Conservation (phyloP, 2,329 filamentous ascomycete genomes). For the Xylaria sp. region DNA sequence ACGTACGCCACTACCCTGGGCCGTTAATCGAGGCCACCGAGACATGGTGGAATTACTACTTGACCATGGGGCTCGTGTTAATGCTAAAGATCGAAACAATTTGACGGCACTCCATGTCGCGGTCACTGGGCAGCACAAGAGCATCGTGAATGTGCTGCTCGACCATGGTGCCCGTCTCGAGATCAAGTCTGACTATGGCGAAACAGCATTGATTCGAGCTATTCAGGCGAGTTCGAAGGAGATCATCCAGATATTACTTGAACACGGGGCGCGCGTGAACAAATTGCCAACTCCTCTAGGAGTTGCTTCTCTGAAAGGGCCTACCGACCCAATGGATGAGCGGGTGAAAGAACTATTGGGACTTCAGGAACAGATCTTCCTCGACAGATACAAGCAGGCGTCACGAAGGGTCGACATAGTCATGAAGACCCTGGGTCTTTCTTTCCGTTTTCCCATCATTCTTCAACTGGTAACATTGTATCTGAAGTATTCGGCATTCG, state of each 20-base stretch:
- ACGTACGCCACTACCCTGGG: slow-evolving; percentile 13
- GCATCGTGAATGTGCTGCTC: slow-evolving; percentile 8
- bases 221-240: slow-evolving; percentile 17
- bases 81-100: slow-evolving; percentile 8
- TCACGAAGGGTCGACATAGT: not conserved
- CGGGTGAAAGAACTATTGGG: not conserved
- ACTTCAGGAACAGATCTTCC: slow-evolving; percentile 7
- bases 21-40: slow-evolving; percentile 11
- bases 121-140: slow-evolving; percentile 10
- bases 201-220: slow-evolving; percentile 16
- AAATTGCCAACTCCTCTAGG: slow-evolving; percentile 10
- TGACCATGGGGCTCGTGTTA: slow-evolving; percentile 11
- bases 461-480: not conserved
- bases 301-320: not conserved
- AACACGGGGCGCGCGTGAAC: slow-evolving; percentile 14
- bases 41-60: slow-evolving; percentile 24
- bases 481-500: not conserved
- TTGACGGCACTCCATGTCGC: slow-evolving; percentile 20
- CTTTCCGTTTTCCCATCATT: slow-evolving; percentile 1
- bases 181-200: not conserved
- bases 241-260: slow-evolving; percentile 6
- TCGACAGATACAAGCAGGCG: not conserved
- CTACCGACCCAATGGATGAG: not conserved
- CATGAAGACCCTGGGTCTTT: not conserved
- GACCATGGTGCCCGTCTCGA: slow-evolving; percentile 2